phyloP scores from a whole-genome alignment of 208 protist species.

The Trypanosoma congolense region DNA sequence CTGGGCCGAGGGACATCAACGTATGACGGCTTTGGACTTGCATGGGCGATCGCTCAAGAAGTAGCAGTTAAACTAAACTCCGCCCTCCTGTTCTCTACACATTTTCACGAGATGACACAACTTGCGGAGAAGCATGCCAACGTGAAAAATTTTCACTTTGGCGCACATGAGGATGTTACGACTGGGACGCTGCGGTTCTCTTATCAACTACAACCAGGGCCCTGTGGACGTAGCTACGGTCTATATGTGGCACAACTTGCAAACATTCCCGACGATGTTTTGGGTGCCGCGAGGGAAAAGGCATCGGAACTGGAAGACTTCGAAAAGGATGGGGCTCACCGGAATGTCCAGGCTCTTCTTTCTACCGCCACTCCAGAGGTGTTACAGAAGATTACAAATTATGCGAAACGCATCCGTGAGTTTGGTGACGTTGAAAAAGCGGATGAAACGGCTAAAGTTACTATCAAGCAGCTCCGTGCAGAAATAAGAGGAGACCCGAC shows the following conservation, averaged over 20 bases:
- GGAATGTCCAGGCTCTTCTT: conserved; percentile 6
- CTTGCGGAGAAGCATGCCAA: conserved; percentile 56
- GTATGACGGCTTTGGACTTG: conserved; percentile 99
- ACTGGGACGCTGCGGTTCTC: conserved; percentile 77
- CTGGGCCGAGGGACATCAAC: conserved; percentile 98
- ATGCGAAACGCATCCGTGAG: conserved; percentile 69
- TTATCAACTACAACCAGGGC: conserved; percentile 79
- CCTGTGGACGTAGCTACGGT: conserved; percentile 90
- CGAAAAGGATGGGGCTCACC: conserved; percentile 27
- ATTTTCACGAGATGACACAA: conserved; percentile 99
- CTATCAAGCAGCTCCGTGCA: conserved; percentile 30
- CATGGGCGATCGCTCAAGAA: conserved; percentile 98
- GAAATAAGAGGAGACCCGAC: conserved; percentile 47
- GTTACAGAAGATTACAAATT: conserved; percentile 31
- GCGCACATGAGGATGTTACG: conserved; percentile 58
- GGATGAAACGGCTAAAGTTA: conserved; percentile 13
- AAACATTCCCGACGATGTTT: conserved; percentile 76
- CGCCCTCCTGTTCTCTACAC: conserved; percentile 97
- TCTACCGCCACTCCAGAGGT: conserved; percentile 23
- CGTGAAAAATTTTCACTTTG: conserved; percentile 82
- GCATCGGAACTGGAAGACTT: conserved; percentile 83
- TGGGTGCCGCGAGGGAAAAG: conserved; percentile 73
- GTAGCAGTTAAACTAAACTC: conserved; percentile 74
- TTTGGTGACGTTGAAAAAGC: conserved; percentile 26
- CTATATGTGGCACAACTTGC: conserved; percentile 89